A percentile compares a stretch with the other conserved stretches of the same genome.
Conservation (phyloP, 78 protist genomes). For the Guillardia theta region DNA sequence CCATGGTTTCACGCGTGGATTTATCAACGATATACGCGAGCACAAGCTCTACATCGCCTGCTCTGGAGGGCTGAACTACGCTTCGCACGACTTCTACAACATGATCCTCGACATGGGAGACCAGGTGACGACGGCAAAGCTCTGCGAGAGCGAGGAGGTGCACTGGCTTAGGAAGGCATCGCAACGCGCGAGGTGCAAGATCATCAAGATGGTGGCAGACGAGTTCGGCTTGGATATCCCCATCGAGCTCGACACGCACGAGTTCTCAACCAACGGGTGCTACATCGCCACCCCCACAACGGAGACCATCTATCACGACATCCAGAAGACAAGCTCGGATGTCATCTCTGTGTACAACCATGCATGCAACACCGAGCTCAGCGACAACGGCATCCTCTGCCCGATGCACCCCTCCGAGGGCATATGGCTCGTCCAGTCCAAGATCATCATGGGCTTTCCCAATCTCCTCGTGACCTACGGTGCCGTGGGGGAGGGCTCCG, state of each 20-base stretch:
- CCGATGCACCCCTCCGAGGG: constrained; percentile 15
- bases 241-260: neutral
- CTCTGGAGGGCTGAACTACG: neutral
- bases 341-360: neutral
- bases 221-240: neutral
- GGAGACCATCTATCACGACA: neutral
- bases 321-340: neutral
- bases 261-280: neutral
- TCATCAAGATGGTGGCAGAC: neutral
- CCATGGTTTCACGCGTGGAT: neutral
- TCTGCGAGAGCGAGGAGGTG: neutral
- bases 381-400: neutral
- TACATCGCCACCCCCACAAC: neutral
- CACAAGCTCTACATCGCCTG: neutral
- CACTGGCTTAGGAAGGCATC: neutral
- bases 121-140: neutral
- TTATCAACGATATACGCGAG: neutral
- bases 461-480: too few species aligned
- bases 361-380: neutral
- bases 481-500: too few species aligned
- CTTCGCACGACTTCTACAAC: neutral
- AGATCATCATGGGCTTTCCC: too few species aligned
- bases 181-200: neutral
- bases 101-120: neutral
- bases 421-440: constrained; percentile 9